These are phyloP conservation scores for Ustilago esculenta DNA, from an alignment of 1,284 basidiomycete species.

Conservation along the genomic window DNA sequence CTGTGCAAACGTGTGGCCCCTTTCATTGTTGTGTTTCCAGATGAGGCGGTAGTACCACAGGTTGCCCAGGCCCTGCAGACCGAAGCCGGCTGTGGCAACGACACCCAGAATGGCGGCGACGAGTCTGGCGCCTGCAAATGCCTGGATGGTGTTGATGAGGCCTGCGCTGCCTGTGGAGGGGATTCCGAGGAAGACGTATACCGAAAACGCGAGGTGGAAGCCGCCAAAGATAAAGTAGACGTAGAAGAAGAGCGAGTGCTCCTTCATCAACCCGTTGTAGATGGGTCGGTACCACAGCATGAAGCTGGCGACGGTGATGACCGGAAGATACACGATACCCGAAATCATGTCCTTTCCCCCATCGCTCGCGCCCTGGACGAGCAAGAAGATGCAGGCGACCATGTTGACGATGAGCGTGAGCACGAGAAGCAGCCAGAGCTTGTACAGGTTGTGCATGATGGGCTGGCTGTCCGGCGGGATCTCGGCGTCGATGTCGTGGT, in stretches of 20 bases:
- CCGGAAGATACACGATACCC: conserved; percentile 78
- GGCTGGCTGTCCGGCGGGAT: conserved; percentile 83
- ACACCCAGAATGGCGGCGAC: conserved; percentile 73
- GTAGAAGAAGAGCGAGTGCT: conserved; percentile 71
- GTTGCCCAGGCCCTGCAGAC: conserved; percentile 81
- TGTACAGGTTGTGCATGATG: conserved; percentile 78
- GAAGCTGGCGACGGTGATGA: conserved; percentile 85
- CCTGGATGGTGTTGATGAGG: conserved; percentile 88
- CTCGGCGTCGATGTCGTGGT: conserved; percentile 88
- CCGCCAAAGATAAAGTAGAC: conserved; percentile 73
- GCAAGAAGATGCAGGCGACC: conserved; percentile 86
- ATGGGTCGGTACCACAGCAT: conserved; percentile 86
- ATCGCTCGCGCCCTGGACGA: conserved; percentile 78
- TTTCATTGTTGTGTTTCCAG: conserved; percentile 82
- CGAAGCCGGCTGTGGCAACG: conserved; percentile 86
- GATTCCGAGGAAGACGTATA: conserved; percentile 69
- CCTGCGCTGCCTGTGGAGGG: conserved; percentile 89
- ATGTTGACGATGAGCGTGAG: conserved; percentile 86
- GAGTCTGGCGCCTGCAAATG: conserved; percentile 35
- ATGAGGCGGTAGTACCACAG: conserved; percentile 84
- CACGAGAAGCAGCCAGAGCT: conserved; percentile 69
- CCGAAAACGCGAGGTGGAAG: conserved; percentile 87
- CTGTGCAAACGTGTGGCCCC: conserved; percentile 69
- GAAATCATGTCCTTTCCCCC: conserved; percentile 81
- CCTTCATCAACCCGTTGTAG: conserved; percentile 97